A percentile compares a stretch with the other conserved stretches of the same genome.
These are phyloP conservation scores for Viola odorata DNA, from an alignment of 345 rosid genomes.

Conservation along the genomic window DNA sequence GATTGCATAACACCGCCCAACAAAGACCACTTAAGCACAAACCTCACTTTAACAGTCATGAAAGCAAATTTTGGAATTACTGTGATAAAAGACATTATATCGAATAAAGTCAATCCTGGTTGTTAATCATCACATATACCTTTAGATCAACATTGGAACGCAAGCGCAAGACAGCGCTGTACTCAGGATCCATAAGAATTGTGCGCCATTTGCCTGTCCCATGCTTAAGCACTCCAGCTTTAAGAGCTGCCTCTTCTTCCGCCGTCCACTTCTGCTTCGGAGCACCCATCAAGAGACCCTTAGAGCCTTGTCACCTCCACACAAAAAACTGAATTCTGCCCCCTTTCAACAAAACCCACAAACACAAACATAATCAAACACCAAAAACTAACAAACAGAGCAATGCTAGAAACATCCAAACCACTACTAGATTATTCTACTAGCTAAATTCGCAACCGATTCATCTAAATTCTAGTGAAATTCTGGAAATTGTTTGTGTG, in stretches of 20 bases:
- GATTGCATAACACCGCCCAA: no score
- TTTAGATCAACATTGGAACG: constrained; percentile 34
- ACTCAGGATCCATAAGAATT: constrained; percentile 30
- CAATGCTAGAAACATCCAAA: no score
- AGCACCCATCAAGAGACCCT: constrained; percentile 27
- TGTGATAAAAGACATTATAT: no score
- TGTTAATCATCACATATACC: constrained; percentile 9
- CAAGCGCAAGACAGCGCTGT: constrained; percentile 15
- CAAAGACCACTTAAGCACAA: no score
- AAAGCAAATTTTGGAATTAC: not conserved
- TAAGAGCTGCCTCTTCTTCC: constrained; percentile 36
- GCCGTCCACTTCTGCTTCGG: constrained; percentile 37
- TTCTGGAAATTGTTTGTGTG: no score
- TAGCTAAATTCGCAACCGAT: no score
- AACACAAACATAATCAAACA: no score
- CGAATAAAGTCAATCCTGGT: not conserved
- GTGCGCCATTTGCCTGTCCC: constrained; percentile 35
- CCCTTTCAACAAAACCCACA: no score
- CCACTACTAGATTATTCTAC: no score
- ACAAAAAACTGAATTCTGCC: no score
- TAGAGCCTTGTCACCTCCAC: not conserved
- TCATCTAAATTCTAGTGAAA: no score
- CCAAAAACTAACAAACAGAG: no score
- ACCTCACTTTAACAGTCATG: not conserved
- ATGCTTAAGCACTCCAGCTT: constrained; percentile 33